Evolutionary conservation across 352 stramenopile genomes (phyloP), one percentile per base, ranked within the genome.

Genomic region (Phytopythium helicoides): DNA sequence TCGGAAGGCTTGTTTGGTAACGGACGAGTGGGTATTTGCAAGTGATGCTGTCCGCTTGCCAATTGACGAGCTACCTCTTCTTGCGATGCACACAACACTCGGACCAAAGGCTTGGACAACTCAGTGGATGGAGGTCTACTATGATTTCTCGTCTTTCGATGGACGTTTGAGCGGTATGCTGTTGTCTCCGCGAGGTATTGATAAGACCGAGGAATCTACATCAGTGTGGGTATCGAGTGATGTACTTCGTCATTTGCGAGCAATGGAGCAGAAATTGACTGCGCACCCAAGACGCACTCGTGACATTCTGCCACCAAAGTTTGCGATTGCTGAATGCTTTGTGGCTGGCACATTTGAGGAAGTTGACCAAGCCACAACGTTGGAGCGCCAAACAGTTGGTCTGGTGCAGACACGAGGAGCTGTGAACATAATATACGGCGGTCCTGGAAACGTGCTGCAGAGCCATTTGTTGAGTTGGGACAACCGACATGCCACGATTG

Each of bases 381-480:
- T 70, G 1, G 56, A 70, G 18, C 47, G 50, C 9, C 57, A 70
- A 44, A 37, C 52, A 2, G 19, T 66, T 19, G 62, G 48, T 15
- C 48, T 70, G 0, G 56, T 35, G 2, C 62, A 70, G 26, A 55
- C 57, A 15, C 54, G 52, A 2, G 56, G 57, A 0, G n/a, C 63
- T 26, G 50, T 70, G 1, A 70, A 66, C 21, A 54, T 66, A 3
- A 44, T 66, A 0, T 70, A 60, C n/a, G 62, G 62, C 26, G 62
- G 62, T 0, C 48, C 62, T 0, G 57, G 62, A 0, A 70, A 66
- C 36, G 23, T 60, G 3, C 42, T 66, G 1, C 56, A 62, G 14
- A 70, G 62, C 23, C 62, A 69, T 23, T 34, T 70, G 19, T 41
- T 70, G 6, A 57, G 48, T 21, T 66, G 62, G 57, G 57, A 70